A percentile compares a stretch with the other conserved stretches of the same genome.
Conservation (phyloP, 140 eudicot genomes). For the Bidens hawaiensis region DNA sequence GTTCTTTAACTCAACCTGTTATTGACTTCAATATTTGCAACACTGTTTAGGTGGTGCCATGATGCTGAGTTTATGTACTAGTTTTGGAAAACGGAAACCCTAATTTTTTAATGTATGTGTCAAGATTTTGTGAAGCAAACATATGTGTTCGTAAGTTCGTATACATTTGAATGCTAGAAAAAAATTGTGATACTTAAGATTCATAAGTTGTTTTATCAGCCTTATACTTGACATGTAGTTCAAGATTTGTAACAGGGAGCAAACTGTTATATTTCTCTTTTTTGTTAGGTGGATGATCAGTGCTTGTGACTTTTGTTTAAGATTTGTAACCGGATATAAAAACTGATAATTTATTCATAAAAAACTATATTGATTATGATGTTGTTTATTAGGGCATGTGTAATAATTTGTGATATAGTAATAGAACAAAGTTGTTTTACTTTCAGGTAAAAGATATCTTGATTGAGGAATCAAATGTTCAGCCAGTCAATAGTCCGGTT, state of each 20-base stretch:
- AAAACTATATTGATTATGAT: neutral
- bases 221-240: neutral
- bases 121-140: neutral
- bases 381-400: neutral
- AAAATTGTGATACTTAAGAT: neutral
- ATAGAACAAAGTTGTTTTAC: constrained; percentile 9
- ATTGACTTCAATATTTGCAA: neutral
- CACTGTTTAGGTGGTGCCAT: no score
- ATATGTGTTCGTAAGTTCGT: neutral
- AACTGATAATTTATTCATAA: no score
- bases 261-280: neutral
- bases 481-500: constrained; percentile 97
- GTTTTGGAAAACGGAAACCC: constrained; percentile 11
- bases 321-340: no score
- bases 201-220: no score
- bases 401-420: neutral
- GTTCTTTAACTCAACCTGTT: neutral
- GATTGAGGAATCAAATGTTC: constrained; percentile 98
- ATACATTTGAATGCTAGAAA: constrained; percentile 12
- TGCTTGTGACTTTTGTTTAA: no score
- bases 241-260: constrained; percentile 3
- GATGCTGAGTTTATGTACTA: no score
- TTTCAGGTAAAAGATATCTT: constrained; percentile 89
- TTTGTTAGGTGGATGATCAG: no score
- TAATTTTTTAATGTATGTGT: neutral